phyloP scores from a whole-genome alignment of 352 stramenopile species.

The Globisporangium abappressorium region DNA sequence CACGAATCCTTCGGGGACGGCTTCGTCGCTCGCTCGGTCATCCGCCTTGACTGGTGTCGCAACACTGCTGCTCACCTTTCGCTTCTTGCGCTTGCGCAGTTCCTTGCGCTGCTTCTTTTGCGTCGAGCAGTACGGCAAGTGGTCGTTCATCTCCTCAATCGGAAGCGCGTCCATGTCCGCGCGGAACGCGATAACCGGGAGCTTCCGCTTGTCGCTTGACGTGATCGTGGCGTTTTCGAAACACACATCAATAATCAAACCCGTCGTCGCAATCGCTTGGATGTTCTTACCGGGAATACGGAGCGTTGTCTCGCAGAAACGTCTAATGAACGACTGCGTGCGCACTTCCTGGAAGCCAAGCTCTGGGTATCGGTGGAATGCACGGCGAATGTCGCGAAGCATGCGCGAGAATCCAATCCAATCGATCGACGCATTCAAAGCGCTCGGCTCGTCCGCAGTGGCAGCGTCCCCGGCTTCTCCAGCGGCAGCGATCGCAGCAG shows the following conservation, averaged over 20 bases:
- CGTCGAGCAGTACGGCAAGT: conserved; percentile 77
- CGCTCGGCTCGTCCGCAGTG: not conserved
- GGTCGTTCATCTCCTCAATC: conserved; percentile 84
- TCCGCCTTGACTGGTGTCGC: not conserved
- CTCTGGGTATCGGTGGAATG: conserved; percentile 90
- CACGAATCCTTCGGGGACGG: not conserved
- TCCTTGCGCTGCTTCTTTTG: conserved; percentile 59
- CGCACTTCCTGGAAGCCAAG: conserved; percentile 88
- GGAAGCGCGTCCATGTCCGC: conserved; percentile 96
- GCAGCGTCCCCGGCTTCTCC: not conserved
- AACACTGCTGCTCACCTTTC: conserved; percentile 24
- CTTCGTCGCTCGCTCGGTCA: not conserved
- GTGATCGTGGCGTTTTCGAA: conserved; percentile 56
- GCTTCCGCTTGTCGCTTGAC: conserved; percentile 45
- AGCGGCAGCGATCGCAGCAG: conserved; percentile 16
- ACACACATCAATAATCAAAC: conserved; percentile 91
- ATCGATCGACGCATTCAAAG: conserved; percentile 26
- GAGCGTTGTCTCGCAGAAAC: conserved; percentile 80
- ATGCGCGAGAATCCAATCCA: conserved; percentile 72
- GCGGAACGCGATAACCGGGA: conserved; percentile 89
- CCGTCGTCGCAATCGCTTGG: conserved; percentile 74
- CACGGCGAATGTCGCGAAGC: conserved; percentile 73
- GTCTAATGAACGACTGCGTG: conserved; percentile 84
- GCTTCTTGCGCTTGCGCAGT: conserved; percentile 62
- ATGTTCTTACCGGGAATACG: conserved; percentile 74